These are phyloP conservation scores for Talaromyces amestolkiae DNA, from an alignment of 2,329 filamentous ascomycete genomes.

Conservation along the genomic window DNA sequence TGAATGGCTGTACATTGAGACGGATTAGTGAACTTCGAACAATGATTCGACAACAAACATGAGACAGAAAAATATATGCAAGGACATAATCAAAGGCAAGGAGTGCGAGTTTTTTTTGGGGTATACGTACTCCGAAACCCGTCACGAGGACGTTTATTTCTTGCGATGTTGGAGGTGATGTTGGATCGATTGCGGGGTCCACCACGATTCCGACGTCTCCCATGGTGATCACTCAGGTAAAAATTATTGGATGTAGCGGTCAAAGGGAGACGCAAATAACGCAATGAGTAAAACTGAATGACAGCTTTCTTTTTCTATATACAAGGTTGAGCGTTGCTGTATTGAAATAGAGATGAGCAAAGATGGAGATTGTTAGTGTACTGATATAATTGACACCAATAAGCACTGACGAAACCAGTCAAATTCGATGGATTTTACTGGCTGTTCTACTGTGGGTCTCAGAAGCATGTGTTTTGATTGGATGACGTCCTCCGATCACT, in stretches of 20 bases:
- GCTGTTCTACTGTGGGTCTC: neutral
- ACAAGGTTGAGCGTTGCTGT: neutral
- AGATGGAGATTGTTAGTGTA: neutral
- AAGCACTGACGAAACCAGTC: neutral
- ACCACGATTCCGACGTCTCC: slow-evolving; percentile 32
- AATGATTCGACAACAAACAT: neutral
- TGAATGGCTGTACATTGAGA: slow-evolving; percentile 63
- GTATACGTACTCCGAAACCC: slow-evolving; percentile 36
- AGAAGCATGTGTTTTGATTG: neutral
- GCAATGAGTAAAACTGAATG: neutral
- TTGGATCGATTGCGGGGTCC: slow-evolving; percentile 21
- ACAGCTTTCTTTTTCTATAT: neutral
- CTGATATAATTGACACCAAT: slow-evolving; percentile 4
- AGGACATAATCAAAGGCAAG: slow-evolving; percentile 1
- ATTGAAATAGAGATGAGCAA: neutral
- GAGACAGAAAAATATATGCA: neutral
- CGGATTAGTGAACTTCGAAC: neutral
- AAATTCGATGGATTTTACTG: neutral
- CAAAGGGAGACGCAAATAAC: neutral
- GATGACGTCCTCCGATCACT: neutral
- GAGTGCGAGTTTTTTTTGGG: neutral
- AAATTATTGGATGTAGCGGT: neutral
- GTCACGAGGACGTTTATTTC: slow-evolving; percentile 38
- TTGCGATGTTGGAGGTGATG: slow-evolving; percentile 23
- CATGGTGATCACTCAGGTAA: slow-evolving; percentile 23